phyloP scores from a whole-genome alignment of 495 filamentous ascomycete species.

The Barbatosphaeria neglecta region DNA sequence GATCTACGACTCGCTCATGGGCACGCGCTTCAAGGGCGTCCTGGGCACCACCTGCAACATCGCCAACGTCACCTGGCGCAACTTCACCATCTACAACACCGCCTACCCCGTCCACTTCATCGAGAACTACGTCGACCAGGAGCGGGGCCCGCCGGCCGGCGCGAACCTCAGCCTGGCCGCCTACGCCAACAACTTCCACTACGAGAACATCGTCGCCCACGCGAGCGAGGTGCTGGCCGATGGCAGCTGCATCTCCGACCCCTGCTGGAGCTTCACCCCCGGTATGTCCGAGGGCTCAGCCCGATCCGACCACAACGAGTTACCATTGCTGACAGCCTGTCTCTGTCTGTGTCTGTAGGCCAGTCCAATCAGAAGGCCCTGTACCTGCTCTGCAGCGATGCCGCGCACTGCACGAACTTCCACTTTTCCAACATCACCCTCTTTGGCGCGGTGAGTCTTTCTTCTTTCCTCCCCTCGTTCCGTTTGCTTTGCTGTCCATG shows the following conservation, averaged over 20 bases:
- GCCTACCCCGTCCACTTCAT: slow-evolving; percentile 1
- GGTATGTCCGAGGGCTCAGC: neutral
- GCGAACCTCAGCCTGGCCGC: slow-evolving; percentile 1
- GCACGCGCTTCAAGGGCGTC: slow-evolving; percentile 1
- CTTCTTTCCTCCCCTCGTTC: neutral
- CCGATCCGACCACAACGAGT: too few relatives aligned
- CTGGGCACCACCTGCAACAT: neutral
- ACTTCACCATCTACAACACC: neutral
- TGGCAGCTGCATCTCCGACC: neutral
- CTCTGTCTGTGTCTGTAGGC: neutral
- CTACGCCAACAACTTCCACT: neutral
- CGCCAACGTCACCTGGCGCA: neutral
- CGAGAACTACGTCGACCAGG: slow-evolving; percentile 1
- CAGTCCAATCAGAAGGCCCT: neutral
- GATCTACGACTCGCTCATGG: neutral
- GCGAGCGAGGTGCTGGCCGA: neutral
- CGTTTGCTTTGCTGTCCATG: too few relatives aligned
- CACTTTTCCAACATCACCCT: neutral
- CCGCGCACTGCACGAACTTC: neutral
- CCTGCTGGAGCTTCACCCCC: neutral
- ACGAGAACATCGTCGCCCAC: neutral
- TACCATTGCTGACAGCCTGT: neutral
- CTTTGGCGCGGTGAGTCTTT: neutral
- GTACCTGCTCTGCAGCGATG: neutral
- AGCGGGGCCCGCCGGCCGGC: neutral